Evolutionary conservation across 1,284 basidiomycete genomes (phyloP).

Genomic region (Leucoagaricus sp.): DNA sequence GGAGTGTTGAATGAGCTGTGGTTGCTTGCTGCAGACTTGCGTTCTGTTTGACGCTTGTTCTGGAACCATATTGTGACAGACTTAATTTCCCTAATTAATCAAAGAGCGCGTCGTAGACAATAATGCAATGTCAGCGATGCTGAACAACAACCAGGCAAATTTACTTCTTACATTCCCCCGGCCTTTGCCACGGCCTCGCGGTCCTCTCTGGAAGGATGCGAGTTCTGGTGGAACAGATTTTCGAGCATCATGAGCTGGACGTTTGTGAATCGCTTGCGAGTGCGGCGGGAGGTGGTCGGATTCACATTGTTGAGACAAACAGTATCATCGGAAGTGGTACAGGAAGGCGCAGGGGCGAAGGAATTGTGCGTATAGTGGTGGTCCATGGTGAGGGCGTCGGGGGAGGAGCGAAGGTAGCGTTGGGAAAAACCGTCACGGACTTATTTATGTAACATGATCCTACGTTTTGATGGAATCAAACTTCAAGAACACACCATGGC

Average conservation of each 20-base stretch:
- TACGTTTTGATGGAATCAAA: conserved; percentile 17
- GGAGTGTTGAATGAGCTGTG: conserved; percentile 32
- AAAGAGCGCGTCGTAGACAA: conserved; percentile 15
- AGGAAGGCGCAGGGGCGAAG: conserved; percentile 35
- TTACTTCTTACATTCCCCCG: conserved; percentile 57
- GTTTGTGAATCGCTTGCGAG: conserved; percentile 69
- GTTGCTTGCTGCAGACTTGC: conserved; percentile 53
- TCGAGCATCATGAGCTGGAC: conserved; percentile 72
- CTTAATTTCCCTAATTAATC: conserved; percentile 61
- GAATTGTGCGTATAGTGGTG: conserved; percentile 13
- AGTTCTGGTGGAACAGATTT: conserved; percentile 65
- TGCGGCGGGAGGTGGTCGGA: conserved; percentile 40
- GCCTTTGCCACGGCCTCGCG: conserved; percentile 61
- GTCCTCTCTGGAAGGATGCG: conserved; percentile 72
- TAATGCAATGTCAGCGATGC: conserved; percentile 7
- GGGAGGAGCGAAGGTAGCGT: conserved; percentile 22
- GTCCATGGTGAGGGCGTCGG: conserved; percentile 19
- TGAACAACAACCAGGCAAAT: neutral
- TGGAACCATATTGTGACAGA: conserved; percentile 84
- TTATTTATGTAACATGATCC: conserved; percentile 30
- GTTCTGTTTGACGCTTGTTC: conserved; percentile 78
- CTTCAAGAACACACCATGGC: conserved; percentile 5
- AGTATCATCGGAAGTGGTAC: conserved; percentile 46
- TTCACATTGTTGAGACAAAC: conserved; percentile 27
- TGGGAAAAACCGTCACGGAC: conserved; percentile 17